Evolutionary conservation across 2,329 filamentous ascomycete genomes (phyloP), one percentile per base, ranked within the genome.

Genomic region (Chaetomium sp.): DNA sequence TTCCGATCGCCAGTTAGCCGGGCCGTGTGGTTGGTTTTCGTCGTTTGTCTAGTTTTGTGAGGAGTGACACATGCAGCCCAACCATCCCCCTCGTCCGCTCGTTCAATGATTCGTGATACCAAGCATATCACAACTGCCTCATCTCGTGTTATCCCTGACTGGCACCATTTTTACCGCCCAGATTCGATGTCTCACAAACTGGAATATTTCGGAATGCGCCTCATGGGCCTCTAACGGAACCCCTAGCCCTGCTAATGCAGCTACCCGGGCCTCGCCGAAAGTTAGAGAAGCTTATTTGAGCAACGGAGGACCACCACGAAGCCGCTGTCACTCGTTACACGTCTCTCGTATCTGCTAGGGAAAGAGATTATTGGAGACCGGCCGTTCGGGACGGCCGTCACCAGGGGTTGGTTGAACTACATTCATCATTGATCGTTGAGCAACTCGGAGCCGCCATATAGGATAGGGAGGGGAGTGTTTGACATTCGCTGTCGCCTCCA

Each of bases 271-370:
- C 21, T 54, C 49, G 58, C 54, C 62, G 50, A 42, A 60, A 56
- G 47, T 60, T 33, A 42, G 50, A 65, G 53, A 69, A 54, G 35
- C 33, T 25, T 60, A 47, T 63, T 60, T 61, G 5, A 16, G 53
- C 23, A 42, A 64, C 51, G 9, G 38, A 25, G 21, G 13, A 51
- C 47, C 58, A 60, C 47, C 50, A 61, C 45, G 47, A 65, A 55
- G 49, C 59, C 27, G 45, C 54, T 56, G 67, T 71, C 66, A 65
- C 62, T 64, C 68, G 70, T 70, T 70, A 68, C 70, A n/a, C 55
- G 25, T n/a, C 63, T 33, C 63, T 70, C 66, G 69, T 69, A 68
- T 70, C 49, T 25, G 49, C 58, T 51, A 12, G 62, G 38, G 38
- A 13, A 29, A 13, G 21, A 51, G 13, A 63, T 23, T n/a, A 16